phyloP scores from a whole-genome alignment of 1,284 basidiomycete genomes.

The Cryptococcus deneoformans region DNA sequence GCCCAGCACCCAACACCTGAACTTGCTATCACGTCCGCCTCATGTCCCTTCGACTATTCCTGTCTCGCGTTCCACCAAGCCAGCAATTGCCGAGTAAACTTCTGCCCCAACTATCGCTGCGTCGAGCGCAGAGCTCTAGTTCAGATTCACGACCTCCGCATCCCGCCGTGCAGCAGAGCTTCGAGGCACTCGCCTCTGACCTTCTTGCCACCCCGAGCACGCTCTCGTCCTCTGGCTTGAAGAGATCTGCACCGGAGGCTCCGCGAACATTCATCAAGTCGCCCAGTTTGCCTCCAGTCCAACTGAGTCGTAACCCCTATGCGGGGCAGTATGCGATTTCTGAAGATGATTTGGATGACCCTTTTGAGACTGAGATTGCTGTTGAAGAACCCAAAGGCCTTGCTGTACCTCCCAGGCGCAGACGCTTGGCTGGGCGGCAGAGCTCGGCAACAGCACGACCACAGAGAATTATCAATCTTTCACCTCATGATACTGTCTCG shows the following conservation, averaged over 20 bases:
- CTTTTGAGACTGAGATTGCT: neutral
- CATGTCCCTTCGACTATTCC: no score
- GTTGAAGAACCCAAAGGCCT: neutral
- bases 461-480: neutral
- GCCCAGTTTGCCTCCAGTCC: constrained; percentile 3
- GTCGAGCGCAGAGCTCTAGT: no score
- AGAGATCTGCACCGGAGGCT: neutral
- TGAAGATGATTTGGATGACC: constrained; percentile 12
- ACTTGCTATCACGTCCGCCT: no score
- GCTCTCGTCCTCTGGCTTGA: neutral
- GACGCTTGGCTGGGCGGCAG: neutral
- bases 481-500: neutral
- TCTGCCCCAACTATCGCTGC: no score
- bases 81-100: no score
- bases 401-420: neutral
- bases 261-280: neutral
- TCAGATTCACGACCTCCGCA: no score
- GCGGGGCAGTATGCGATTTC: constrained; percentile 10
- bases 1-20: no score
- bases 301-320: constrained; percentile 16
- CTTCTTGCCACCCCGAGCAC: neutral
- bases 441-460: neutral
- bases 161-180: neutral
- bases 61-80: no score
- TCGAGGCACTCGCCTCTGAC: neutral